Evolutionary conservation across 306 rosid genomes (phyloP).

Genomic region (Castanea crenata): DNA sequence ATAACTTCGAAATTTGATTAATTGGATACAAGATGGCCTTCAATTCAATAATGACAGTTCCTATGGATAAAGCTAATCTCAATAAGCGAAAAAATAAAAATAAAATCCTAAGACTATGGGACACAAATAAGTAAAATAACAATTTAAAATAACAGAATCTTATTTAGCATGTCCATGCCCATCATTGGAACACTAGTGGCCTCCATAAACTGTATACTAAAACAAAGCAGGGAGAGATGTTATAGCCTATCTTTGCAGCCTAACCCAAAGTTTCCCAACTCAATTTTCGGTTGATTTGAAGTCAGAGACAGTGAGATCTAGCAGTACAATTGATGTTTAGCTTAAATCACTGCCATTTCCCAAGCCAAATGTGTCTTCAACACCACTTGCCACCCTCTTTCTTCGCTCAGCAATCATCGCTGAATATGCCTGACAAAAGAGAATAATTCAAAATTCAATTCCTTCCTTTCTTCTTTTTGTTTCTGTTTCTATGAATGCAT

Average conservation of each 20-base stretch:
- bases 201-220: background rate
- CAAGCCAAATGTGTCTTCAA: constrained; percentile 80
- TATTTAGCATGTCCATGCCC: background rate
- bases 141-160: no score
- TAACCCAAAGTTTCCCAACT: background rate
- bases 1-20: background rate
- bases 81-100: background rate
- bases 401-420: constrained; percentile 86
- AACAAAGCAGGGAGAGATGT: background rate
- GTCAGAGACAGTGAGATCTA: background rate
- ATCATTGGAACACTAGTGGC: background rate
- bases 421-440: constrained; percentile 63
- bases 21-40: background rate
- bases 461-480: background rate
- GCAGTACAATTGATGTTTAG: constrained; percentile 6
- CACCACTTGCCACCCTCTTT: constrained; percentile 62
- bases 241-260: background rate
- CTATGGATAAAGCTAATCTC: background rate
- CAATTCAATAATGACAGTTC: background rate
- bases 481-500: background rate
- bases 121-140: no score
- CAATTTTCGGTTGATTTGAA: constrained; percentile 3
- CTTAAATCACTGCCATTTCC: constrained; percentile 33
- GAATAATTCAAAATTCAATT: constrained; percentile 1
- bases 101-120: no score